Evolutionary conservation across 345 rosid genomes (phyloP).

Genomic region (Citrus unshiu): DNA sequence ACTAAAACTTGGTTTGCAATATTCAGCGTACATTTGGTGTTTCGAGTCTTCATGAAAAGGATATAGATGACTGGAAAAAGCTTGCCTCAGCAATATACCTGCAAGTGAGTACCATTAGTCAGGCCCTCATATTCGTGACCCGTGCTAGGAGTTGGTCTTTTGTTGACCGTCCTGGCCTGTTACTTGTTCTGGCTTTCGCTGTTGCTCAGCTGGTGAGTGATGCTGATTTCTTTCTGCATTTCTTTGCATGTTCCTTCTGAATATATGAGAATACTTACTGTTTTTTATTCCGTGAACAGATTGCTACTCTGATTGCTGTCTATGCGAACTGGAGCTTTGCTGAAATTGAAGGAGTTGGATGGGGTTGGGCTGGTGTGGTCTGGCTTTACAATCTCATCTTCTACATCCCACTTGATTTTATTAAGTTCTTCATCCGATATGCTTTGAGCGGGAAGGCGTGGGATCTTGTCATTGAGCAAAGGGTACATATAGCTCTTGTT

Average conservation of each 20-base stretch:
- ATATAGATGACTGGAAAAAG: conserved; percentile 31
- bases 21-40: conserved; percentile 51
- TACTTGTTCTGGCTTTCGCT: conserved; percentile 41
- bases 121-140: conserved; percentile 66
- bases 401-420: conserved; percentile 46
- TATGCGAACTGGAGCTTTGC: conserved; percentile 58
- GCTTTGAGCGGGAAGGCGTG: conserved; percentile 54
- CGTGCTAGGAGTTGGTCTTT: conserved; percentile 58
- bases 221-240: background rate
- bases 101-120: conserved; percentile 66
- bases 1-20: background rate
- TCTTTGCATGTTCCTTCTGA: background rate
- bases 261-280: background rate
- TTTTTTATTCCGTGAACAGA: conserved; percentile 23
- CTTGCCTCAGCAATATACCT: conserved; percentile 58
- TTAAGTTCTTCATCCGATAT: conserved; percentile 52
- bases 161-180: conserved; percentile 52
- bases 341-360: conserved; percentile 51
- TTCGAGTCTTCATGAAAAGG: conserved; percentile 39
- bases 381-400: conserved; percentile 57
- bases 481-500: conserved; percentile 28
- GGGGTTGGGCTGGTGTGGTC: conserved; percentile 63
- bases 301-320: conserved; percentile 54
- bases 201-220: conserved; percentile 50
- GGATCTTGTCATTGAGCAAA: conserved; percentile 64